These are phyloP conservation scores for Boletellus ananas DNA, from an alignment of 768 basidiomycete genomes.

Conservation along the genomic window DNA sequence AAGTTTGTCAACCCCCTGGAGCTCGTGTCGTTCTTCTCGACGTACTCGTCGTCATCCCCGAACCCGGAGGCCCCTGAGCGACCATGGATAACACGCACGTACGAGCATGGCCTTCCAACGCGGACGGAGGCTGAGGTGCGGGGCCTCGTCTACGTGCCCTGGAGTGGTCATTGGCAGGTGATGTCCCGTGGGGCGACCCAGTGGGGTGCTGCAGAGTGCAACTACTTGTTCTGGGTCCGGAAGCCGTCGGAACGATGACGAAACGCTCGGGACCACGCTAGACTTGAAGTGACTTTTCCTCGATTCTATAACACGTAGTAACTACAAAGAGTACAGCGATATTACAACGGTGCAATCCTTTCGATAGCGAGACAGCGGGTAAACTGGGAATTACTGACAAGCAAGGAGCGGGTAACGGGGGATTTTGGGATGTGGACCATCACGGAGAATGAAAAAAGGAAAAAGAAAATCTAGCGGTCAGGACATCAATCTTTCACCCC, in stretches of 20 bases:
- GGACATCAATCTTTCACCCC: conserved; percentile 77
- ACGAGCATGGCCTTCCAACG: conserved; percentile 46
- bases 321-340: conserved; percentile 12
- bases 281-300: neutral
- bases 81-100: conserved; percentile 61
- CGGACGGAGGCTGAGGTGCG: conserved; percentile 75
- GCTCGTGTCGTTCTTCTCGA: conserved; percentile 76
- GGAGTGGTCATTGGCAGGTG: conserved; percentile 66
- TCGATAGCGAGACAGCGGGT: neutral
- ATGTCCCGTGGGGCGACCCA: conserved; percentile 50
- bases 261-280: neutral
- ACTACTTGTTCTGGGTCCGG: conserved; percentile 87
- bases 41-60: conserved; percentile 37
- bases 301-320: conserved; percentile 15
- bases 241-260: conserved; percentile 42
- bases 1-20: conserved; percentile 90
- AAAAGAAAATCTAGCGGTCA: conserved; percentile 26
- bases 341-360: neutral
- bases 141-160: conserved; percentile 73
- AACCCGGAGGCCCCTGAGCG: conserved; percentile 6
- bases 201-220: conserved; percentile 54
- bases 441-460: neutral
- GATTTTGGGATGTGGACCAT: neutral
- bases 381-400: neutral
- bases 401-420: neutral